Evolutionary conservation across 345 rosid genomes (phyloP).

Genomic region (Populus nigra): DNA sequence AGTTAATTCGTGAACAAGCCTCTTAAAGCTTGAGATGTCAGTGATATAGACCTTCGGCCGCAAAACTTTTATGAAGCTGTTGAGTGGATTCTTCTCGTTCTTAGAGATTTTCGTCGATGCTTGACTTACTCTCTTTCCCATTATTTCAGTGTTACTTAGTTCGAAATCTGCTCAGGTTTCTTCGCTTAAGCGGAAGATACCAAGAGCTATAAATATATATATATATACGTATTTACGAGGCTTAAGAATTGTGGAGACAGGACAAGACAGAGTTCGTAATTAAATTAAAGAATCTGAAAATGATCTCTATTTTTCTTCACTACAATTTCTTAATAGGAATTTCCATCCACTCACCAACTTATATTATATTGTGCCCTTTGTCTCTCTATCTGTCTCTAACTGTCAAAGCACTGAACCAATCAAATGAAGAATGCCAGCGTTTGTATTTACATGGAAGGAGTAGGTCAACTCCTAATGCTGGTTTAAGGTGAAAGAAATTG

Average conservation of each 20-base stretch:
- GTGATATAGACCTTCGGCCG: slow-evolving; percentile 54
- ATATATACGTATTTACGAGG: background rate
- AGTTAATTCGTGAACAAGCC: slow-evolving; percentile 50
- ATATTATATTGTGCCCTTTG: background rate
- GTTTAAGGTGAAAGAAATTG: background rate
- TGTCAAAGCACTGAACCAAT: background rate
- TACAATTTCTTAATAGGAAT: background rate
- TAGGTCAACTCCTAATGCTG: background rate
- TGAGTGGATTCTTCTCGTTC: slow-evolving; percentile 18
- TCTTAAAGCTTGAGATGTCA: slow-evolving; percentile 42
- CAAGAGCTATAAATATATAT: background rate
- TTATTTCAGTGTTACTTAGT: background rate
- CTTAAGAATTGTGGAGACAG: background rate
- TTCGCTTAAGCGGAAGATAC: background rate
- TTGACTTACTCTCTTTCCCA: slow-evolving; percentile 38
- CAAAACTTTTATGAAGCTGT: slow-evolving; percentile 26
- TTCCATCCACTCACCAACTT: background rate
- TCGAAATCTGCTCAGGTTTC: background rate
- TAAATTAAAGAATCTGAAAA: slow-evolving; percentile 4
- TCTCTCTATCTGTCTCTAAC: background rate
- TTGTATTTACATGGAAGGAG: slow-evolving; percentile 4
- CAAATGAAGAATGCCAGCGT: slow-evolving; percentile 2
- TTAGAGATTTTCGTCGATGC: slow-evolving; percentile 24
- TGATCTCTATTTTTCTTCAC: background rate
- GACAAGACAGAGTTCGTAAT: background rate